Evolutionary conservation across 1,284 basidiomycete species (phyloP).

Genomic region (Sporisorium scitamineum): DNA sequence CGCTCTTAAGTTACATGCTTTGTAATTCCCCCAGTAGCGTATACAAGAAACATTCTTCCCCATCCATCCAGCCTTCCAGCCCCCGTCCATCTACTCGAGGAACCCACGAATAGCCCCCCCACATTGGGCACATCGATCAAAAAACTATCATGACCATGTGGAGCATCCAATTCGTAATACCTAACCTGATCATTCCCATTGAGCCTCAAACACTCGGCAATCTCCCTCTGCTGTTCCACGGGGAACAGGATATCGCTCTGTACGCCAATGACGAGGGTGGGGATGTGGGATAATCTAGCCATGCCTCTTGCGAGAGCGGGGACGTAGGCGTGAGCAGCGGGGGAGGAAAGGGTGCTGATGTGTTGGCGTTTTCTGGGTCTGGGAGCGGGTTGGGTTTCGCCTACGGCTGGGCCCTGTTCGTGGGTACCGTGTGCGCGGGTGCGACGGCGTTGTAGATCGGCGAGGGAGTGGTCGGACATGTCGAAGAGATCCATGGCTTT

Average conservation of each 20-base stretch:
- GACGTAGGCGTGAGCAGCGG: constrained; percentile 76
- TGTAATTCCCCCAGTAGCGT: not conserved
- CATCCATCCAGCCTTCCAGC: no score
- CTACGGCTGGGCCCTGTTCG: constrained; percentile 9
- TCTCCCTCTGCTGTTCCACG: constrained; percentile 95
- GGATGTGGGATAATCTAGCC: constrained; percentile 79
- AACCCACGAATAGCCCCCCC: constrained; percentile 84
- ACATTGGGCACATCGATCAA: constrained; percentile 84
- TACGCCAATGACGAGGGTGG: constrained; percentile 89
- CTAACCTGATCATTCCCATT: constrained; percentile 82
- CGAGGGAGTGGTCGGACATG: constrained; percentile 84
- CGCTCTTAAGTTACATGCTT: no score
- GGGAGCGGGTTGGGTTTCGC: constrained; percentile 23
- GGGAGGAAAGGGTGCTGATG: constrained; percentile 73
- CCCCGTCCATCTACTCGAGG: no score
- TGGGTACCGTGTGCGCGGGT: constrained; percentile 42
- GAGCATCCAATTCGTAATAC: constrained; percentile 97
- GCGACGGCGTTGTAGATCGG: constrained; percentile 73
- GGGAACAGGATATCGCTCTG: constrained; percentile 97
- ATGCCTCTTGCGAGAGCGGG: constrained; percentile 86
- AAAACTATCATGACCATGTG: constrained; percentile 96
- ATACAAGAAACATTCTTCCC: no score
- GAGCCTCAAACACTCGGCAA: constrained; percentile 90
- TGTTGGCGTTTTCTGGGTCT: constrained; percentile 70
- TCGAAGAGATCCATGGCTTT: constrained; percentile 99